phyloP scores from a whole-genome alignment of 2,329 filamentous ascomycete species.

The Xylariaceae sp. region DNA sequence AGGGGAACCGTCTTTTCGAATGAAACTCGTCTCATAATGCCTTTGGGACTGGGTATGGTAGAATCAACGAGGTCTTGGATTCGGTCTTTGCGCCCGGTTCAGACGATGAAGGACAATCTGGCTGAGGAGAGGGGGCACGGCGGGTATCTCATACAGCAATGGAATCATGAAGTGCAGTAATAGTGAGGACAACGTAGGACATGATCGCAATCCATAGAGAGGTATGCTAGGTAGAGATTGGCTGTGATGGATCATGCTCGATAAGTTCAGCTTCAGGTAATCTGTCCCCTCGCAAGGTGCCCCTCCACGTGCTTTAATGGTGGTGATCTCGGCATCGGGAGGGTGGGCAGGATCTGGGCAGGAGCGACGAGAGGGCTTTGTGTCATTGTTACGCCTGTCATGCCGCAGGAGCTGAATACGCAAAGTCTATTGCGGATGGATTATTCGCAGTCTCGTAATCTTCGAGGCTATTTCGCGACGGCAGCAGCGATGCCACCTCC shows the following conservation, averaged over 20 bases:
- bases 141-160: background rate
- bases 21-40: conserved; percentile 10
- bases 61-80: background rate
- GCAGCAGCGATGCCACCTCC: too few relatives aligned
- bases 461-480: too few relatives aligned
- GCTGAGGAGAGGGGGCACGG: background rate
- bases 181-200: too few relatives aligned
- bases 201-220: too few relatives aligned
- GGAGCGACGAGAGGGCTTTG: background rate
- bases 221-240: background rate
- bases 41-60: background rate
- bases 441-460: background rate
- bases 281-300: conserved; percentile 5
- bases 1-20: conserved; percentile 1
- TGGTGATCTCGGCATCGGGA: background rate
- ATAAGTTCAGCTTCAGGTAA: too few relatives aligned
- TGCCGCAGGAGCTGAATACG: background rate
- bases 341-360: background rate
- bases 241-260: background rate
- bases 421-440: background rate
- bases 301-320: conserved; percentile 1
- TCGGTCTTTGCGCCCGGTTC: background rate
- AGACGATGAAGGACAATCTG: background rate
- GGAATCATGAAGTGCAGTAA: background rate
- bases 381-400: background rate